These are phyloP conservation scores for Septoria petroselini DNA, from an alignment of 2,329 filamentous ascomycete species.

Conservation along the genomic window DNA sequence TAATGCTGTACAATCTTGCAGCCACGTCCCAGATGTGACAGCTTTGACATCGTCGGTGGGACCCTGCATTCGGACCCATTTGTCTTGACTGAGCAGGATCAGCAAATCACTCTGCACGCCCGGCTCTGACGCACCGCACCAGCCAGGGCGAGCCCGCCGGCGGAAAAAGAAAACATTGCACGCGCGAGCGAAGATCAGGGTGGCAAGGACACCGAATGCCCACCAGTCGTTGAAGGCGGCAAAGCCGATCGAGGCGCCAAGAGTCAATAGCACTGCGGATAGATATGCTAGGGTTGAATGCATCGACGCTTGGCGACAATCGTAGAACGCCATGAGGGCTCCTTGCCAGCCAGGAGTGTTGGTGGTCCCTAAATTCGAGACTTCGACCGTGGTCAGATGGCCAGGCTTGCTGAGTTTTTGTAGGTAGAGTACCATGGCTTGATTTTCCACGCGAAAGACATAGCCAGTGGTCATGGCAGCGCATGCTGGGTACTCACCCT, in stretches of 20 bases:
- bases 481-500: conserved; percentile 43
- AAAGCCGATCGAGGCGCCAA: conserved; percentile 15
- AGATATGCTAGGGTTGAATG: conserved; percentile 10
- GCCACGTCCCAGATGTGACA: conserved; percentile 57
- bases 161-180: conserved; percentile 59
- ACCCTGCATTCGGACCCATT: conserved; percentile 55
- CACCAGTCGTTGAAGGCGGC: conserved; percentile 38
- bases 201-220: conserved; percentile 48
- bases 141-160: conserved; percentile 43
- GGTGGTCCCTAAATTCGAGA: conserved; percentile 5
- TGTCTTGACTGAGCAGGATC: conserved; percentile 53
- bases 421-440: conserved; percentile 54
- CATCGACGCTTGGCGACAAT: not conserved
- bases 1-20: conserved; percentile 50
- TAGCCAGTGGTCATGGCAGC: conserved; percentile 46
- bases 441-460: conserved; percentile 49
- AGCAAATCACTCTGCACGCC: conserved; percentile 48
- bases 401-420: conserved; percentile 33
- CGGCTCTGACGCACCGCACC: conserved; percentile 36
- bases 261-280: conserved; percentile 17
- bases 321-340: conserved; percentile 2
- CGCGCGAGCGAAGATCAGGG: conserved; percentile 54
- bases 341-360: not conserved
- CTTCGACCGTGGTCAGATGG: conserved; percentile 31
- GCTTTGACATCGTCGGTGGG: conserved; percentile 57